Conservation (phyloP, 441 rosid genomes). For the Pelargonium australe region DNA sequence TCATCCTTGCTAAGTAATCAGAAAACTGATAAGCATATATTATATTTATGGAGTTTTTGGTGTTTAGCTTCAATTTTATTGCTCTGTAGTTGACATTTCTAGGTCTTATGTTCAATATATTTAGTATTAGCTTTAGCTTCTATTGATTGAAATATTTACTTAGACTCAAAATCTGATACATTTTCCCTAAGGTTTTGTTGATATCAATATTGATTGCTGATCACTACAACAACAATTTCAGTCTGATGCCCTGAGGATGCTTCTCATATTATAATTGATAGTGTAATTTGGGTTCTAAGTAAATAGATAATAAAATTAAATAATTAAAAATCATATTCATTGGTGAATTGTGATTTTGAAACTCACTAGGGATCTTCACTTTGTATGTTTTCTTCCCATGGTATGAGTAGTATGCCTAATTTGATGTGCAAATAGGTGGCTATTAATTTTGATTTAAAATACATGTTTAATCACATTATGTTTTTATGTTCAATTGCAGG, state of each 20-base stretch:
- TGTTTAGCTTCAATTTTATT: background rate
- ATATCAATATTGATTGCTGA: background rate
- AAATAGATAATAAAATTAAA: too few relatives aligned
- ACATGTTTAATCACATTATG: background rate
- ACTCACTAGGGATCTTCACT: background rate
- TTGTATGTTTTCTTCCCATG: too few relatives aligned
- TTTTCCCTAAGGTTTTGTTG: background rate
- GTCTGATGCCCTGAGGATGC: background rate
- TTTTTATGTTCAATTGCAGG: conserved; percentile 31
- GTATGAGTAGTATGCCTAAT: too few relatives aligned
- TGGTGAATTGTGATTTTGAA: background rate
- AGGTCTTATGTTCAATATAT: background rate
- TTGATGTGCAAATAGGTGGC: background rate
- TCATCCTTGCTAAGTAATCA: background rate
- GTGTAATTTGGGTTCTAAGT: too few relatives aligned
- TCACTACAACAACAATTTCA: background rate
- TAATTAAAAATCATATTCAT: too few relatives aligned
- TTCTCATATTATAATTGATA: background rate
- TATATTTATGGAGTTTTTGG: background rate
- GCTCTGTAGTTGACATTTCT: too few relatives aligned
- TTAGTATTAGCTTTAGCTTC: background rate
- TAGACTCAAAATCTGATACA: background rate
- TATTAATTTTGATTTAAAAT: background rate
- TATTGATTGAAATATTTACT: background rate
- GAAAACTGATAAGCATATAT: background rate